Conservation (phyloP, 371 early-diverging fungal genomes). For the Mortierella sp. region DNA sequence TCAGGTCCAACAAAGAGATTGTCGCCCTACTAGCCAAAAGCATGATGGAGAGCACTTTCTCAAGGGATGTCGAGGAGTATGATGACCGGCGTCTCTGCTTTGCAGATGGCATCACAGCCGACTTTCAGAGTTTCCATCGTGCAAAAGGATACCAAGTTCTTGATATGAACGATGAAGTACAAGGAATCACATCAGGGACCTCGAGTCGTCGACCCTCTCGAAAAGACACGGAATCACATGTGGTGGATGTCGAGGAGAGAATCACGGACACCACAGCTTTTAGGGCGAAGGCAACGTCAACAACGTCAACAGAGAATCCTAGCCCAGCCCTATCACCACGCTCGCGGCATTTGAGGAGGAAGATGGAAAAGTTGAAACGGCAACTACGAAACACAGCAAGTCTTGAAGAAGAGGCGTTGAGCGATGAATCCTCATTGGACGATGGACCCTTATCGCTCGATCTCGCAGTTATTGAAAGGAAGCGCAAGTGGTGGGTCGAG, state of each 20-base stretch:
- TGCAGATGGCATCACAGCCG: constrained; percentile 27
- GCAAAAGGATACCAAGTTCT: constrained; percentile 31
- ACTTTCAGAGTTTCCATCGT: constrained; percentile 39
- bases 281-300: not conserved
- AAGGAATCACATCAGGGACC: not conserved
- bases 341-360: constrained; percentile 30
- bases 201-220: not conserved
- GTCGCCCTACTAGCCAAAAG: constrained; percentile 16
- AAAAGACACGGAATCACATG: not conserved
- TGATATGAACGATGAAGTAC: constrained; percentile 25
- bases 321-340: constrained; percentile 31
- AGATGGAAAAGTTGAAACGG: constrained; percentile 30
- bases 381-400: constrained; percentile 35
- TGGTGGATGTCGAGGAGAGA: not conserved
- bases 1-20: constrained; percentile 19
- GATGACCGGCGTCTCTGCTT: constrained; percentile 4
- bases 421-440: constrained; percentile 20
- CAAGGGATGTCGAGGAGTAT: constrained; percentile 10
- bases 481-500: constrained; percentile 34
- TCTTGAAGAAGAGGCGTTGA: constrained; percentile 17
- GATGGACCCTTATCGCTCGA: constrained; percentile 44
- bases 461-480: constrained; percentile 29
- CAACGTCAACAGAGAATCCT: not conserved
- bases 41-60: constrained; percentile 7
- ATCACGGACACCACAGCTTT: not conserved